phyloP scores from a whole-genome alignment of 495 filamentous ascomycete species.

The Viridothelium virens region DNA sequence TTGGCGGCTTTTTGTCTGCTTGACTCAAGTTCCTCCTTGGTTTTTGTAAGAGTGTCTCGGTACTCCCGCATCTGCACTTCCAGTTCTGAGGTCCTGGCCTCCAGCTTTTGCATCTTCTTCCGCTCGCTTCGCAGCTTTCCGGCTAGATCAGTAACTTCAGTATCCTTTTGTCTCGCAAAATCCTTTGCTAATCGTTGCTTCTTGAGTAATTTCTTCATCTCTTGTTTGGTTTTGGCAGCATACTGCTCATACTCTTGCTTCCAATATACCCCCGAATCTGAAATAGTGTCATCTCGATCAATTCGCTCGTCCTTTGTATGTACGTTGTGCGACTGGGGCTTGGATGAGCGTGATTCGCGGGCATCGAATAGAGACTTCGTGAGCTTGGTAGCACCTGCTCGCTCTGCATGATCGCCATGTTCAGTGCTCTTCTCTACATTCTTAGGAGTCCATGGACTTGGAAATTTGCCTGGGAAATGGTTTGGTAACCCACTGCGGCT shows the following conservation, averaged over 20 bases:
- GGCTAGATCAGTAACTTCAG: constrained; percentile 61
- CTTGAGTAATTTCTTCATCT: constrained; percentile 51
- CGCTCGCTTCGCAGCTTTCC: constrained; percentile 62
- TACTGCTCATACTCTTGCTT: constrained; percentile 83
- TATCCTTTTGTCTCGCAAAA: constrained; percentile 85
- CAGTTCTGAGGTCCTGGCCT: constrained; percentile 23
- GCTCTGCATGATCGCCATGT: constrained; percentile 9
- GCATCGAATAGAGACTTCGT: constrained; percentile 41
- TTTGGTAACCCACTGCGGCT: constrained; percentile 45
- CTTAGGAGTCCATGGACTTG: constrained; percentile 53
- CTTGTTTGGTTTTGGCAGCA: constrained; percentile 62
- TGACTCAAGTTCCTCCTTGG: not conserved
- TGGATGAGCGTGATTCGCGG: constrained; percentile 24
- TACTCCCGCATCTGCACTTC: constrained; percentile 28
- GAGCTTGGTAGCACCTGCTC: constrained; percentile 43
- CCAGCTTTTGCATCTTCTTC: constrained; percentile 46
- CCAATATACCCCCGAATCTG: constrained; percentile 82
- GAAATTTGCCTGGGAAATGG: constrained; percentile 53
- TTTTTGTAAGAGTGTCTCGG: constrained; percentile 4
- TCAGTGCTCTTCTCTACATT: constrained; percentile 11
- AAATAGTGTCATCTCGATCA: constrained; percentile 65
- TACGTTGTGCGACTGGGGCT: constrained; percentile 32
- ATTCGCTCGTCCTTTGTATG: constrained; percentile 54
- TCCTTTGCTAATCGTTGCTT: constrained; percentile 66
- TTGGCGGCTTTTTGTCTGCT: not conserved